phyloP scores from a whole-genome alignment of 192 early-diverging fungal genomes.

The Radiomyces spectabilis region DNA sequence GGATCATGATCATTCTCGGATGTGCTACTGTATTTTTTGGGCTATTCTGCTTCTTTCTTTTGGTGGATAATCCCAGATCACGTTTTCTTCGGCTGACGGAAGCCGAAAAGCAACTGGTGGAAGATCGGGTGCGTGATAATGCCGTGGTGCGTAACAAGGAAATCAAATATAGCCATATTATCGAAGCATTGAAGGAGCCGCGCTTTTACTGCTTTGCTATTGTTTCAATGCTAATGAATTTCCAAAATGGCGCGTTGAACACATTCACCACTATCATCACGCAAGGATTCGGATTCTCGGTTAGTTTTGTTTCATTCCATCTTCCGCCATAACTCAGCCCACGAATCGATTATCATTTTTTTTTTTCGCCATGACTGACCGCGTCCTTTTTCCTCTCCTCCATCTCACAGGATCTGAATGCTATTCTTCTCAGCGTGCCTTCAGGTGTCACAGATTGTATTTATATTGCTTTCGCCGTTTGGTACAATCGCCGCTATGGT shows the following conservation, averaged over 20 bases:
- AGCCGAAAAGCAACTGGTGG: constrained; percentile 11
- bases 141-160: background rate
- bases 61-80: constrained; percentile 13
- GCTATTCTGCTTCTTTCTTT: constrained; percentile 11
- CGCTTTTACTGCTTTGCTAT: constrained; percentile 5
- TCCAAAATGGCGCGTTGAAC: constrained; percentile 18
- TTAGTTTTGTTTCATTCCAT: background rate
- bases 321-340: background rate
- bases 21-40: constrained; percentile 7
- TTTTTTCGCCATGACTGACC: background rate
- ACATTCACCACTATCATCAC: constrained; percentile 11
- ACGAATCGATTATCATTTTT: constrained; percentile 1
- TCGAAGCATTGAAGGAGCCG: constrained; percentile 6
- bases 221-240: constrained; percentile 9
- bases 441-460: constrained; percentile 4
- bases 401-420: constrained; percentile 4
- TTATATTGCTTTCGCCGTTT: constrained; percentile 1
- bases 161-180: constrained; percentile 9
- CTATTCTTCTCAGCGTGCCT: constrained; percentile 16
- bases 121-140: constrained; percentile 18
- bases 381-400: background rate
- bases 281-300: constrained; percentile 7
- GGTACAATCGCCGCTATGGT: constrained; percentile 9
- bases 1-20: constrained; percentile 23
- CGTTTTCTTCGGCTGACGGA: constrained; percentile 5